Percentiles rank a stretch among this genome's conserved stretches.
These are phyloP conservation scores for Collybiopsis confluens DNA, from an alignment of 768 basidiomycete genomes.

Conservation along the genomic window DNA sequence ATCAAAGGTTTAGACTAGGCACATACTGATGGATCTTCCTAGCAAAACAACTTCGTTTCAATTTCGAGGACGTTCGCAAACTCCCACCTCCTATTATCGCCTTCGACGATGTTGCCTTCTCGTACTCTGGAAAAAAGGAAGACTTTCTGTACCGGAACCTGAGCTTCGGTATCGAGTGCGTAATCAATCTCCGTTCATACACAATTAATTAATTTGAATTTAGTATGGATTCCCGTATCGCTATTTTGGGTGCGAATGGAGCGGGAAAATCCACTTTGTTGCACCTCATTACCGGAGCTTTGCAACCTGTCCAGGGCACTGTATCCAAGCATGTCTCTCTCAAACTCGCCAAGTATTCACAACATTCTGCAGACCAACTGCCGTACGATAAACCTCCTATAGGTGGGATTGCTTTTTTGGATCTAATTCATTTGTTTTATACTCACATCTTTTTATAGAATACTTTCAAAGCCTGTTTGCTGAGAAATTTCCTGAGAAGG, in stretches of 20 bases:
- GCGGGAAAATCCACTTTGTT: slow-evolving; percentile 92
- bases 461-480: slow-evolving; percentile 83
- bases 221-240: slow-evolving; percentile 92
- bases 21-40: not conserved
- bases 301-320: slow-evolving; percentile 82
- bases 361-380: slow-evolving; percentile 97
- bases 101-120: slow-evolving; percentile 91
- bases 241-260: slow-evolving; percentile 95
- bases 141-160: slow-evolving; percentile 87
- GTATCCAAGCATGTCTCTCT: slow-evolving; percentile 84
- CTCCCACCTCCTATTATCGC: slow-evolving; percentile 97
- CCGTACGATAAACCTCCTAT: slow-evolving; percentile 85
- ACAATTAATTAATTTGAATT: not conserved
- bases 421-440: not conserved
- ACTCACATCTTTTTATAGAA: slow-evolving; percentile 46
- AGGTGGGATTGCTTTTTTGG: not conserved
- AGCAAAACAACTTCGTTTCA: slow-evolving; percentile 74
- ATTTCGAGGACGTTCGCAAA: slow-evolving; percentile 92
- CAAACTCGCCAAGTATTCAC: slow-evolving; percentile 97
- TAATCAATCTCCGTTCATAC: slow-evolving; percentile 19
- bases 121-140: slow-evolving; percentile 85
- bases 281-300: slow-evolving; percentile 78
- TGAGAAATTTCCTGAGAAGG: slow-evolving; percentile 91
- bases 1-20: not conserved
- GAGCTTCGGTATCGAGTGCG: slow-evolving; percentile 96